phyloP scores from a whole-genome alignment of 1,284 basidiomycete species.

The Papiliotrema fonsecae region DNA sequence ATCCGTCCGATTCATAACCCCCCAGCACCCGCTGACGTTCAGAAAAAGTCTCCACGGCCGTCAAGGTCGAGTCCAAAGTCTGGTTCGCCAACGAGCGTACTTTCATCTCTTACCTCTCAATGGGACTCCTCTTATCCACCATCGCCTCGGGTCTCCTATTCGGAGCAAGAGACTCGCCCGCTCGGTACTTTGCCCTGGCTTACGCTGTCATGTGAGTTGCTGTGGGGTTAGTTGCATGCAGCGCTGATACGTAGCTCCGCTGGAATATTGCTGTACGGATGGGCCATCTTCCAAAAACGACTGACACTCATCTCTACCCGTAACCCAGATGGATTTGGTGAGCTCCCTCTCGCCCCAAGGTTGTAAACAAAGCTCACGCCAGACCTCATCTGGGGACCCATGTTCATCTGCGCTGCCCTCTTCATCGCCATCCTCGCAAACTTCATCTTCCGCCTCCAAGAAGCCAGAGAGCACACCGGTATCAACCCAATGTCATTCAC shows the following conservation, averaged over 20 bases:
- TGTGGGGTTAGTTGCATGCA: background rate
- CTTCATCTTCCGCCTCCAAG: slow-evolving; percentile 64
- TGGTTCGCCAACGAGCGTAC: slow-evolving; percentile 99
- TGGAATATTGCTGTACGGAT: slow-evolving; percentile 64
- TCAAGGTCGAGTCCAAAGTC: slow-evolving; percentile 94
- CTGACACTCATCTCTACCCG: slow-evolving; percentile 85
- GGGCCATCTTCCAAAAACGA: slow-evolving; percentile 78
- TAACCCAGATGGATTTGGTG: slow-evolving; percentile 88
- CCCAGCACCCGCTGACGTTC: too few species aligned
- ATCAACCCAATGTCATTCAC: slow-evolving; percentile 32
- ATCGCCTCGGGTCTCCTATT: slow-evolving; percentile 69
- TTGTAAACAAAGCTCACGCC: background rate
- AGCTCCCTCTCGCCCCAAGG: slow-evolving; percentile 23
- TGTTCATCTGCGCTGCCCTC: slow-evolving; percentile 70
- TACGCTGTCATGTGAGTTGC: slow-evolving; percentile 66
- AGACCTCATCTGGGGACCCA: slow-evolving; percentile 76
- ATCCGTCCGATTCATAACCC: background rate
- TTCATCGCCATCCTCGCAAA: slow-evolving; percentile 82
- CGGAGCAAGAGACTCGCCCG: slow-evolving; percentile 58
- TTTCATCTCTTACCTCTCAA: slow-evolving; percentile 87
- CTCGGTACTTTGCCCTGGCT: slow-evolving; percentile 72
- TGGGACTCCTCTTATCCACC: slow-evolving; percentile 76
- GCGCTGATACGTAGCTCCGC: slow-evolving; percentile 34
- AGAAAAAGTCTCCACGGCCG: slow-evolving; percentile 73
- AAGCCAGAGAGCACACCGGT: slow-evolving; percentile 29